These are phyloP conservation scores for Sapria himalayana DNA, from an alignment of 345 rosid species.

Conservation along the genomic window DNA sequence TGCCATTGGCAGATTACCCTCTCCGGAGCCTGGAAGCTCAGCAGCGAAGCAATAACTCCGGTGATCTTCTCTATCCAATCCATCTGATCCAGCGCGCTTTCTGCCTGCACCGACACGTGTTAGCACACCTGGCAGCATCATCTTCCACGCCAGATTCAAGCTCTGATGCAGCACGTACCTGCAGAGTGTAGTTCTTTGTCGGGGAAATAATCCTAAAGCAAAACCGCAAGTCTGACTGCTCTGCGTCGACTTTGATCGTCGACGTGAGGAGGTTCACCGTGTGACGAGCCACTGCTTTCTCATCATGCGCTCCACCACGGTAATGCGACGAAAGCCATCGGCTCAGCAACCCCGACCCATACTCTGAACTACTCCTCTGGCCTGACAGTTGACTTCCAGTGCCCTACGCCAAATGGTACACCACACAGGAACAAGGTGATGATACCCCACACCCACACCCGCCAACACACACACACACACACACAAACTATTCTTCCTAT, in stretches of 20 bases:
- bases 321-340: conserved; percentile 93
- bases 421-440: conserved; percentile 3
- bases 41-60: conserved; percentile 94
- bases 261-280: conserved; percentile 97
- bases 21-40: conserved; percentile 89
- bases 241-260: conserved; percentile 93
- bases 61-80: conserved; percentile 99
- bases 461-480: too few relatives aligned
- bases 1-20: too few relatives aligned
- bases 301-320: conserved; percentile 94
- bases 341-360: conserved; percentile 85
- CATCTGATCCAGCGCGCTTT: conserved; percentile 91
- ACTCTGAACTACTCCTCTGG: conserved; percentile 89
- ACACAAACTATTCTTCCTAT: background rate
- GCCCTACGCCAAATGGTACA: conserved; percentile 30
- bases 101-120: conserved; percentile 90
- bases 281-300: conserved; percentile 95
- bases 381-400: conserved; percentile 56
- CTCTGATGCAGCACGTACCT: conserved; percentile 34
- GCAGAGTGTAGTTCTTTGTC: conserved; percentile 86
- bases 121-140: conserved; percentile 12
- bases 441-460: conserved; percentile 5
- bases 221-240: conserved; percentile 93
- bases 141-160: conserved; percentile 6
- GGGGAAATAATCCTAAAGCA: conserved; percentile 99